phyloP scores from a whole-genome alignment of 371 early-diverging fungal species.

The Rhizopus stolonifer region DNA sequence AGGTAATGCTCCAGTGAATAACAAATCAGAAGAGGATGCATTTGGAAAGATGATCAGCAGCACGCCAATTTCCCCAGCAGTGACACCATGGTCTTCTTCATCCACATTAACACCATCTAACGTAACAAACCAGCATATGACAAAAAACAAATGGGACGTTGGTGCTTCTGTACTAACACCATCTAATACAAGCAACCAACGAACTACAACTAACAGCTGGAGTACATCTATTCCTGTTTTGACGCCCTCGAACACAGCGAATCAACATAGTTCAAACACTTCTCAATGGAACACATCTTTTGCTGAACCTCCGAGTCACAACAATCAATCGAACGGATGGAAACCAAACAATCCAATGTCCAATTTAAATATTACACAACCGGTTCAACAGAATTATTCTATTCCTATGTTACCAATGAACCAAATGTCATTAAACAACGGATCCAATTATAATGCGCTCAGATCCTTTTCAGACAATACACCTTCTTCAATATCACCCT shows the following conservation, averaged over 20 bases:
- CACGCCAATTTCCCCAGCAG: background rate
- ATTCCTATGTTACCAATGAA: conserved; percentile 4
- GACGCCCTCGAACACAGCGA: conserved; percentile 8
- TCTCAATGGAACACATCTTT: background rate
- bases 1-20: conserved; percentile 11
- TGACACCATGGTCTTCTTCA: conserved; percentile 1
- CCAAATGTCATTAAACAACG: conserved; percentile 7
- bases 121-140: background rate
- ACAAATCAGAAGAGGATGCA: conserved; percentile 17
- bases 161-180: too few relatives aligned
- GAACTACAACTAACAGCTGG: conserved; percentile 1
- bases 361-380: background rate
- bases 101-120: conserved; percentile 1
- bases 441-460: conserved; percentile 1
- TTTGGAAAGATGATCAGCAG: conserved; percentile 9
- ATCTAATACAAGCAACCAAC: background rate
- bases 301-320: background rate
- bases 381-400: background rate
- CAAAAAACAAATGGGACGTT: background rate
- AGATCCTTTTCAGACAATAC: background rate
- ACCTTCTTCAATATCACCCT: conserved; percentile 9
- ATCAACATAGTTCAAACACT: background rate
- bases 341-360: background rate
- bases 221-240: conserved; percentile 6
- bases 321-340: background rate